Evolutionary conservation across 225 moss, liverwort and hornwort genomes (phyloP), one percentile per base, ranked within the genome.

Genomic region (Antitrichia curtipendula): DNA sequence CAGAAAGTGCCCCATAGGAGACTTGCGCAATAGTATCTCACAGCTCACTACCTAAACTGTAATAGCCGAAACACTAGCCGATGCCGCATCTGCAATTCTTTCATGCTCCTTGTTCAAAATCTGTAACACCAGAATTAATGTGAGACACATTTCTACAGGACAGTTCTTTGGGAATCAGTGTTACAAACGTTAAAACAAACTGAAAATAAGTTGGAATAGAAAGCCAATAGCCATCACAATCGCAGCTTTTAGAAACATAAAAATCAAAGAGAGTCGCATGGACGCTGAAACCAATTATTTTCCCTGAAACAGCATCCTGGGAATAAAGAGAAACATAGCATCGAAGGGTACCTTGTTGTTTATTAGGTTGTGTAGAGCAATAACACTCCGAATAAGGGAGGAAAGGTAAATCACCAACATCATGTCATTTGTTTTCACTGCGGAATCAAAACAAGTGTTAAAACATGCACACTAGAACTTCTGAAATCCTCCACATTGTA

Each of bases 401-500:
- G 98, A 98, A 52, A 98, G 92, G 82, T 98, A 98, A 77, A 98
- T 98, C 88, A 98, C 97, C 90, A 98, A 94, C 98, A 98, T 98
- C 98, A 98, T 98, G 89, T 98, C 98, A 83, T 98, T 98, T 86
- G 98, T 98, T 96, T 98, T 98, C 93, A 98, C 98, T 98, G 97
- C 82, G 20, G 56, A 82, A 87, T 64, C 77, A 87, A 87, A 68
- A 75, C 43, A 78, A 66, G 56, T 29, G 49, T 89, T 72, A 74
- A 57, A 75, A 61, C 41, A 65, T 80, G 82, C 31, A 59, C 31
- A 79, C 65, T 60, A 36, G 28, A 53, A 10, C 53, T 63, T 74
- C 60, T 12, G 21, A 87, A 72, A 78, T 68, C 47, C 29, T 71
- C 43, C n/a, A 38, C 59, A 28, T 34, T 72, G 36, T 52, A 65